Conservation (phyloP, 805 yeast genomes). For the Candida easanensis region DNA sequence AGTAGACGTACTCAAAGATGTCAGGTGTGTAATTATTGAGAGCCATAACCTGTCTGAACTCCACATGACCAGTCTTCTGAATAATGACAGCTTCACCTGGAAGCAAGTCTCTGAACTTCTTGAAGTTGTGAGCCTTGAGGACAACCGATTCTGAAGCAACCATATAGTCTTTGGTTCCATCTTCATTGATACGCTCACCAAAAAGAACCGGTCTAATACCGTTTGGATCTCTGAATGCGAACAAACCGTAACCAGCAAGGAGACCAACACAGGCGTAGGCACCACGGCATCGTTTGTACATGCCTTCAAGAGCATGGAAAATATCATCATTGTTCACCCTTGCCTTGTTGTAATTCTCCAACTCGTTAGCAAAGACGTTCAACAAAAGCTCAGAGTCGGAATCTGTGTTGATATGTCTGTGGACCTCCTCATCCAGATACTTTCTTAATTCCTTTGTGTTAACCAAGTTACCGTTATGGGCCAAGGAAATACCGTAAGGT, state of each 20-base stretch:
- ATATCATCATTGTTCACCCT: slow-evolving; percentile 91
- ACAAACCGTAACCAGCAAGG: slow-evolving; percentile 93
- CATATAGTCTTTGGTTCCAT: slow-evolving; percentile 85
- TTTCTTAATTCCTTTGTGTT: slow-evolving; percentile 74
- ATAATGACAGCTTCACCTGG: slow-evolving; percentile 98
- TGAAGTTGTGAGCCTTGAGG: slow-evolving; percentile 85
- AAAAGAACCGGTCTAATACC: slow-evolving; percentile 89
- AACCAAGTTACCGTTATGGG: slow-evolving; percentile 94
- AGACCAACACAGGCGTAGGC: slow-evolving; percentile 96
- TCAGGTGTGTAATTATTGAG: slow-evolving; percentile 85
- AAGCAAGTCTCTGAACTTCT: slow-evolving; percentile 70
- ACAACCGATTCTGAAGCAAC: slow-evolving; percentile 95
- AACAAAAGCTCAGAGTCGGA: slow-evolving; percentile 89
- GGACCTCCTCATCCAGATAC: slow-evolving; percentile 89
- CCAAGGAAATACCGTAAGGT: slow-evolving; percentile 87
- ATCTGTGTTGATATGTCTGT: slow-evolving; percentile 96
- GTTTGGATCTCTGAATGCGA: slow-evolving; percentile 96
- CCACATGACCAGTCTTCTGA: slow-evolving; percentile 75
- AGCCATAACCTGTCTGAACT: slow-evolving; percentile 82
- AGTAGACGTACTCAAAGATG: slow-evolving; percentile 94
- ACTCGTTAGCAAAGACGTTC: slow-evolving; percentile 87
- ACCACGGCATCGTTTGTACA: slow-evolving; percentile 79
- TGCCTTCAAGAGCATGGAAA: slow-evolving; percentile 81
- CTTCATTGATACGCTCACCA: slow-evolving; percentile 72
- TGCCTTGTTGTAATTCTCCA: slow-evolving; percentile 87